phyloP scores from a whole-genome alignment of 2,329 filamentous ascomycete species.

The Lachnellula subtilissima region DNA sequence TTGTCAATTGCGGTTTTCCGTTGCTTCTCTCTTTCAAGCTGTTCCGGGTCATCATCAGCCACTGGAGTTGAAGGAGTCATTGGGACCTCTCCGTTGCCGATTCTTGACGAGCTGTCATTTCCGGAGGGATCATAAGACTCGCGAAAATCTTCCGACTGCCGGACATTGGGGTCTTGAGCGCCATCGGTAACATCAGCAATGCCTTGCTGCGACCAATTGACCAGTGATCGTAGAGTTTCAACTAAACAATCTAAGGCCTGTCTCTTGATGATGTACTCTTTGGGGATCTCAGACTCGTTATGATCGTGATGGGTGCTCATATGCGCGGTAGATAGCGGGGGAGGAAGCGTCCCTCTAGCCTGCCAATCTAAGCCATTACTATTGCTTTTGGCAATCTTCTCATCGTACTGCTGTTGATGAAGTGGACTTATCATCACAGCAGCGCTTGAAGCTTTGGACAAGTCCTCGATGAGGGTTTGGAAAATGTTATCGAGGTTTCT shows the following conservation, averaged over 20 bases:
- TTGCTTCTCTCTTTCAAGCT: constrained; percentile 92
- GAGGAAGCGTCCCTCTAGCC: constrained; percentile 76
- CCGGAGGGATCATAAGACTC: constrained; percentile 72
- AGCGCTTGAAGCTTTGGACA: constrained; percentile 79
- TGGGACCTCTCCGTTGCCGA: constrained; percentile 50
- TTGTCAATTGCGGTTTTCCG: constrained; percentile 88
- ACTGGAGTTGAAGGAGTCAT: constrained; percentile 61
- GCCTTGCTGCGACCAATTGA: constrained; percentile 76
- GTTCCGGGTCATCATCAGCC: constrained; percentile 82
- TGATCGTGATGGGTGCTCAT: constrained; percentile 46
- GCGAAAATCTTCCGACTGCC: constrained; percentile 54
- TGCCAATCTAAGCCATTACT: constrained; percentile 69
- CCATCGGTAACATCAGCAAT: constrained; percentile 55
- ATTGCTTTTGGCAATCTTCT: constrained; percentile 58
- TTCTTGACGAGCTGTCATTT: constrained; percentile 56
- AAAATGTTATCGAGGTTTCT: constrained; percentile 95
- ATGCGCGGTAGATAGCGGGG: constrained; percentile 60
- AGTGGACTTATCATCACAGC: constrained; percentile 69
- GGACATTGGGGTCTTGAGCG: constrained; percentile 46
- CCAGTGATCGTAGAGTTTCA: constrained; percentile 80
- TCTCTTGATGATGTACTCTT: constrained; percentile 88
- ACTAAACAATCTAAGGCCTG: constrained; percentile 84
- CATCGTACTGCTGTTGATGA: constrained; percentile 84
- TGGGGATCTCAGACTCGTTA: constrained; percentile 67
- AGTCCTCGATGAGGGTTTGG: constrained; percentile 87